phyloP scores from a whole-genome alignment of 2,329 filamentous ascomycete genomes.

The Botrytis squamosa region DNA sequence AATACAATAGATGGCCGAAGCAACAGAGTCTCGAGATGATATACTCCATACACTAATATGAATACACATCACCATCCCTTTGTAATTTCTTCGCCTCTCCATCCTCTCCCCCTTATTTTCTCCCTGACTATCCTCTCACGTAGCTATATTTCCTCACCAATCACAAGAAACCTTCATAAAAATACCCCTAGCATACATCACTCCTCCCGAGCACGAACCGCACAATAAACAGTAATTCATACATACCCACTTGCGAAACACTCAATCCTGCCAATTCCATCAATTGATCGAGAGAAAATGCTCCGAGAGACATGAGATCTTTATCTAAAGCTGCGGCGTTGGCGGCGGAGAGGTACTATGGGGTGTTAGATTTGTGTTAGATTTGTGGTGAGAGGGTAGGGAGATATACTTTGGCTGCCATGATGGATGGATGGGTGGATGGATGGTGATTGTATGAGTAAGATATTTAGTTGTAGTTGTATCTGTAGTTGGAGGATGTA shows the following conservation, averaged over 20 bases:
- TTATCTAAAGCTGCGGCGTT: slow-evolving; percentile 86
- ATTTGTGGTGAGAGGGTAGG: too few relatives aligned
- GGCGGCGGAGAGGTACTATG: slow-evolving; percentile 79
- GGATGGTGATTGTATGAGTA: background rate
- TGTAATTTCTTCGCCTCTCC: background rate
- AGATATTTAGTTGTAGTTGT: background rate
- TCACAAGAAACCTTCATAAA: background rate
- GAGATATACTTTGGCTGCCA: slow-evolving; percentile 11
- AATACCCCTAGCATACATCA: background rate
- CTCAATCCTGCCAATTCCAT: slow-evolving; percentile 96
- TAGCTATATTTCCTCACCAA: background rate
- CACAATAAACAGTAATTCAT: slow-evolving; percentile 19
- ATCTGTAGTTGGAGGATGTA: background rate
- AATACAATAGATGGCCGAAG: background rate
- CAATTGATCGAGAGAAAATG: slow-evolving; percentile 91
- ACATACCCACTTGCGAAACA: slow-evolving; percentile 80
- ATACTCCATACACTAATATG: background rate
- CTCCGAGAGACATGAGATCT: slow-evolving; percentile 85
- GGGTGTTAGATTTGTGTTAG: background rate
- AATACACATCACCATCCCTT: background rate
- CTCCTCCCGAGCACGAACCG: background rate
- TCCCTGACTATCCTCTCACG: fast-evolving
- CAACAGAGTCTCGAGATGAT: background rate
- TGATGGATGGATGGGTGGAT: background rate
- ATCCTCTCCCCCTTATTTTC: too few relatives aligned